These are phyloP conservation scores for Mixia osmundae DNA, from an alignment of 1,284 basidiomycete species.

Conservation along the genomic window DNA sequence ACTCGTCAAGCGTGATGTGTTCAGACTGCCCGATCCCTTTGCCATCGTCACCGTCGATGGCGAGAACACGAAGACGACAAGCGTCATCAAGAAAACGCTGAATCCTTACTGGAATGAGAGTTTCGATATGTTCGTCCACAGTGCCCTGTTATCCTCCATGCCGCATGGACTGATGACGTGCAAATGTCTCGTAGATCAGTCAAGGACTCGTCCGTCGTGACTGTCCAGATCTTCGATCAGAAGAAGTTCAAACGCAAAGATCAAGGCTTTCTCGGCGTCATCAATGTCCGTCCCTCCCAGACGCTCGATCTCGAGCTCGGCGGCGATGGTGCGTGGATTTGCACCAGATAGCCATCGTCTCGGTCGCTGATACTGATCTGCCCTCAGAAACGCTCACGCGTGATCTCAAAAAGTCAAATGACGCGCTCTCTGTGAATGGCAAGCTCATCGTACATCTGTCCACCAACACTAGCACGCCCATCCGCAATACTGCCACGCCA, in stretches of 20 bases:
- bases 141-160: background rate
- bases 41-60: conserved; percentile 85
- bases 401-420: conserved; percentile 64
- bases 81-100: conserved; percentile 56
- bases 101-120: conserved; percentile 89
- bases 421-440: conserved; percentile 63
- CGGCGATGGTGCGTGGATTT: conserved; percentile 46
- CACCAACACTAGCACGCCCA: conserved; percentile 52
- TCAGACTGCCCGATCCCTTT: conserved; percentile 6
- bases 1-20: conserved; percentile 49
- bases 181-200: conserved; percentile 36
- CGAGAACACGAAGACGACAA: conserved; percentile 78
- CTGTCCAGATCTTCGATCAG: conserved; percentile 90
- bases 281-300: conserved; percentile 71
- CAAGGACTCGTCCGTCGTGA: conserved; percentile 69
- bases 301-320: conserved; percentile 72
- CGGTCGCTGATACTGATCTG: background rate
- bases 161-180: background rate
- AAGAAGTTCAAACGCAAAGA: conserved; percentile 88
- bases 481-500: conserved; percentile 35
- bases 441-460: conserved; percentile 60
- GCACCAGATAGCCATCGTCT: background rate
- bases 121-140: conserved; percentile 56
- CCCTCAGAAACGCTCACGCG: conserved; percentile 44
- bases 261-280: conserved; percentile 82